Evolutionary conservation across 163 green algal species (phyloP).

Genomic region (Scenedesmus sp.): DNA sequence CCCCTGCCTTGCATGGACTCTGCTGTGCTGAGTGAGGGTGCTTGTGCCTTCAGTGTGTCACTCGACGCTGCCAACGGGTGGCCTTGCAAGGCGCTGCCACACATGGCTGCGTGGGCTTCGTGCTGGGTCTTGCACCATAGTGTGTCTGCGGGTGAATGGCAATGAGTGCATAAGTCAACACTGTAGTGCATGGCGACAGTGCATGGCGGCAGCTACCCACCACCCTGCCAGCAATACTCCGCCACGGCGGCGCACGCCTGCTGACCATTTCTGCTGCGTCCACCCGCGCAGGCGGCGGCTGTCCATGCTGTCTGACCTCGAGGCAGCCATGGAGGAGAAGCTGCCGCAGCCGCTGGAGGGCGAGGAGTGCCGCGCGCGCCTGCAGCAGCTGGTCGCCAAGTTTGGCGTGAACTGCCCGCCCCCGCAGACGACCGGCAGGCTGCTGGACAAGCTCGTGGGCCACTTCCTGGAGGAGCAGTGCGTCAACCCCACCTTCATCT

Average conservation of each 20-base stretch:
- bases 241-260: background rate
- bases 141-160: too few relatives aligned
- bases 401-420: slow-evolving; percentile 88
- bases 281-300: slow-evolving; percentile 60
- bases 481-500: slow-evolving; percentile 98
- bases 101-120: too few relatives aligned
- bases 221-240: too few relatives aligned
- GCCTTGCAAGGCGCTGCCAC: too few relatives aligned
- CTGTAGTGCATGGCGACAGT: too few relatives aligned
- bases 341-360: slow-evolving; percentile 85
- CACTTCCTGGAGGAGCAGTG: slow-evolving; percentile 97
- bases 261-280: background rate
- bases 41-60: too few relatives aligned
- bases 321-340: slow-evolving; percentile 83
- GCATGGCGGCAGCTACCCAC: too few relatives aligned
- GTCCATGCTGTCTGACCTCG: slow-evolving; percentile 86
- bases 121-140: too few relatives aligned
- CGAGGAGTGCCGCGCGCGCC: slow-evolving; percentile 78
- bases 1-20: background rate
- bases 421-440: slow-evolving; percentile 90
- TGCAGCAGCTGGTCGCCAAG: slow-evolving; percentile 71
- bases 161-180: too few relatives aligned
- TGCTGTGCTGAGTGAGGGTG: background rate
- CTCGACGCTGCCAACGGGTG: background rate
- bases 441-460: slow-evolving; percentile 98